phyloP scores from a whole-genome alignment of 345 rosid genomes.

The Sisymbrium altissimum region DNA sequence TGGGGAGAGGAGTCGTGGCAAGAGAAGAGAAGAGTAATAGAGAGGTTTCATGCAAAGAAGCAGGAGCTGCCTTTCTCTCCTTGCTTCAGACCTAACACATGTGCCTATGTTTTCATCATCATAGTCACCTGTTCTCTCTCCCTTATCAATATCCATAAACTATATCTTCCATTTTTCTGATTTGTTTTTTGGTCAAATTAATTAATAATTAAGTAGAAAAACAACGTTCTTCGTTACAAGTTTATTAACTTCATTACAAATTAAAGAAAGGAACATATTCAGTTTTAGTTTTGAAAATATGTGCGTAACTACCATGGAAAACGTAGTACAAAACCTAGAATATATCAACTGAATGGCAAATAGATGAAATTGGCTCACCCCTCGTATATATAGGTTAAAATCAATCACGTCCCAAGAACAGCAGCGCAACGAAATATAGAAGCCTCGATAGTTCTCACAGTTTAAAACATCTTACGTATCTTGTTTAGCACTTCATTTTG shows the following conservation, averaged over 20 bases:
- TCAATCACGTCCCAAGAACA: neutral
- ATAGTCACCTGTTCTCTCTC: constrained; percentile 8
- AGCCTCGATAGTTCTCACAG: too few species aligned
- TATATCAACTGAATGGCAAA: neutral
- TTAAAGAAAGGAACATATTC: neutral
- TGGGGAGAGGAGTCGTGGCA: constrained; percentile 33
- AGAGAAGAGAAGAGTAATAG: constrained; percentile 20
- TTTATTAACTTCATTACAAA: neutral
- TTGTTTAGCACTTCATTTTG: too few species aligned
- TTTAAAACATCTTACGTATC: too few species aligned
- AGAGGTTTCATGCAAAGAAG: constrained; percentile 39
- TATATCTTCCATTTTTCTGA: neutral
- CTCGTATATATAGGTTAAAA: neutral
- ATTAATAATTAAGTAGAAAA: neutral
- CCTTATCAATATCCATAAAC: constrained; percentile 23
- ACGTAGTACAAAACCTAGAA: neutral
- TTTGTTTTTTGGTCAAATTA: neutral
- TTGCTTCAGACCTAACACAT: constrained; percentile 33
- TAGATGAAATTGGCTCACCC: neutral
- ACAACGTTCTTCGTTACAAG: neutral
- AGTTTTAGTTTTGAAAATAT: neutral
- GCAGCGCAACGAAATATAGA: neutral
- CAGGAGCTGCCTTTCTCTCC: constrained; percentile 38
- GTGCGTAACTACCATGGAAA: neutral
- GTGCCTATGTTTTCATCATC: constrained; percentile 26